These are phyloP conservation scores for Corymbia maculata DNA, from an alignment of 345 rosid genomes.

Conservation along the genomic window DNA sequence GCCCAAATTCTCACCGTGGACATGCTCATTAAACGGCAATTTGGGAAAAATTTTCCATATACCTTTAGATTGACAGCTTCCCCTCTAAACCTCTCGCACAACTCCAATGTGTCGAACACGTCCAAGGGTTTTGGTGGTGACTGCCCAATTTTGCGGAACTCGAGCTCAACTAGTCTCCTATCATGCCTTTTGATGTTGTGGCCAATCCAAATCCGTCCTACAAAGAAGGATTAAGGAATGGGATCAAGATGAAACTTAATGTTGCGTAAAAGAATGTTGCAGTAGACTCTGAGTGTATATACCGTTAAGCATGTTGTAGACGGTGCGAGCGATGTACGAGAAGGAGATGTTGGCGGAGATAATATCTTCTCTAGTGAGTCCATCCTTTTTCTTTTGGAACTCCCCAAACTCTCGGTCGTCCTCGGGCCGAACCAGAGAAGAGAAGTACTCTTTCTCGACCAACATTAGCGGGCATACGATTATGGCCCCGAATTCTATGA, in stretches of 20 bases:
- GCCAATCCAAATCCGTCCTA: neutral
- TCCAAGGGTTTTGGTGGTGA: neutral
- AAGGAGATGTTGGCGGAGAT: neutral
- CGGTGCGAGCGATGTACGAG: neutral
- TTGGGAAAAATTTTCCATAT: neutral
- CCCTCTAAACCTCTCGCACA: neutral
- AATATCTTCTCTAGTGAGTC: neutral
- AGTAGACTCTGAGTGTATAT: neutral
- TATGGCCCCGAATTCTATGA: neutral
- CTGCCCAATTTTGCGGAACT: neutral
- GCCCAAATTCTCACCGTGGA: neutral
- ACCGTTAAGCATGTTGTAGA: neutral
- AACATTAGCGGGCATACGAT: neutral
- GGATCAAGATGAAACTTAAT: neutral
- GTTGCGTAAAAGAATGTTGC: neutral
- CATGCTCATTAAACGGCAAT: neutral
- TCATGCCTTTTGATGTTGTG: neutral
- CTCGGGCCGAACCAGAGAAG: neutral
- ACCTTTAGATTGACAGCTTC: neutral
- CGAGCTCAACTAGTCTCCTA: neutral
- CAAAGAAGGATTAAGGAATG: neutral
- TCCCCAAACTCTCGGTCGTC: neutral
- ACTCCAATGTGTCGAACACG: neutral
- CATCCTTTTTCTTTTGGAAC: fast-evolving
- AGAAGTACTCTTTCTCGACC: neutral